These are phyloP conservation scores for Colletotrichum truncatum DNA, from an alignment of 2,329 filamentous ascomycete species.

Conservation along the genomic window DNA sequence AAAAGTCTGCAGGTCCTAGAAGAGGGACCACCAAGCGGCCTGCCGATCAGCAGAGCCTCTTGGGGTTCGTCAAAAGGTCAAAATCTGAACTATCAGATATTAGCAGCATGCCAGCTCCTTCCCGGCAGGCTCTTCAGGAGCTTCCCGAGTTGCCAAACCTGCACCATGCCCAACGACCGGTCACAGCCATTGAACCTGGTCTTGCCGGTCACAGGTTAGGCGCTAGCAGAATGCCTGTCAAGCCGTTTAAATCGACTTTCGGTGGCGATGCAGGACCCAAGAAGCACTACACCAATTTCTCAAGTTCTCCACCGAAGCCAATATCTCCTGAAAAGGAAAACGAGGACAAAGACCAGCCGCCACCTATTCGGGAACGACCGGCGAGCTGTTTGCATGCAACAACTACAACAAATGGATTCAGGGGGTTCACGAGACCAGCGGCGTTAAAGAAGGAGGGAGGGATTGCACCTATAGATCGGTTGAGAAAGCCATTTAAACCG, in stretches of 20 bases:
- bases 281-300: slow-evolving; percentile 65
- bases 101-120: slow-evolving; percentile 24
- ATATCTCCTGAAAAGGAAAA: slow-evolving; percentile 34
- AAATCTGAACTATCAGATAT: slow-evolving; percentile 18
- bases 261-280: slow-evolving; percentile 39
- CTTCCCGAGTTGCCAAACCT: slow-evolving; percentile 25
- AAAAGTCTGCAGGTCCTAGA: slow-evolving; percentile 29
- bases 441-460: slow-evolving; percentile 49
- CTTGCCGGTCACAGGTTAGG: slow-evolving; percentile 52
- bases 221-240: slow-evolving; percentile 43
- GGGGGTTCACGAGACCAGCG: slow-evolving; percentile 53
- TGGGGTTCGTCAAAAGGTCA: slow-evolving; percentile 47
- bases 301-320: slow-evolving; percentile 59
- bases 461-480: slow-evolving; percentile 57
- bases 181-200: slow-evolving; percentile 39
- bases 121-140: slow-evolving; percentile 3
- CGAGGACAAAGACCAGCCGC: slow-evolving; percentile 38
- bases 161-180: slow-evolving; percentile 27
- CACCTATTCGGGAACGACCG: slow-evolving; percentile 46
- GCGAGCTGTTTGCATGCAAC: slow-evolving; percentile 61
- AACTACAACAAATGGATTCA: slow-evolving; percentile 50
- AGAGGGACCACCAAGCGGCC: slow-evolving; percentile 43
- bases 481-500: slow-evolving; percentile 66
- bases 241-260: slow-evolving; percentile 40
- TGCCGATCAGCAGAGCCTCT: slow-evolving; percentile 51